phyloP scores from a whole-genome alignment of 257 asterid genomes.

The Nicotiana benthamiana region DNA sequence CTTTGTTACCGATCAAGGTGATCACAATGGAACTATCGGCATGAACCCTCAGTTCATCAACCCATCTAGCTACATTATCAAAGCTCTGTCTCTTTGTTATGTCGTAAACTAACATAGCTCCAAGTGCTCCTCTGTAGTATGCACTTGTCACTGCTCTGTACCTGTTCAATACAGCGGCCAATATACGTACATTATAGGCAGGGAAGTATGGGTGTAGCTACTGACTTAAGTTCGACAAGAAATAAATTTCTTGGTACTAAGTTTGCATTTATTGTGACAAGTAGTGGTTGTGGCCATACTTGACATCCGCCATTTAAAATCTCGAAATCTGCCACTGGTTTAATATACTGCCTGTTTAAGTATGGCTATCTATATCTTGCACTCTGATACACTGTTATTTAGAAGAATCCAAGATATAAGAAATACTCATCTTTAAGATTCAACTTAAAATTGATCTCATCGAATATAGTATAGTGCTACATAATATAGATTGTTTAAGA shows the following conservation, averaged over 20 bases:
- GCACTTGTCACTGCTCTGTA: conserved; percentile 86
- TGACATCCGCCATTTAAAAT: too few species aligned
- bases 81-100: conserved; percentile 61
- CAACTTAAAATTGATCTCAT: background rate
- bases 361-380: background rate
- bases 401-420: background rate
- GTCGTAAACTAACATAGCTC: conserved; percentile 79
- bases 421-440: background rate
- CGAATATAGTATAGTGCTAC: background rate
- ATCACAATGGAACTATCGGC: conserved; percentile 61
- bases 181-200: background rate
- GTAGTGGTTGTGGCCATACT: background rate
- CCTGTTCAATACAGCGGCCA: conserved; percentile 24
- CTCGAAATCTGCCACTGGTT: background rate
- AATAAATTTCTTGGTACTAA: background rate
- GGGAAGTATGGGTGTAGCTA: background rate
- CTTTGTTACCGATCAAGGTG: conserved; percentile 66
- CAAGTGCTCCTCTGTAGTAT: conserved; percentile 76
- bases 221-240: background rate
- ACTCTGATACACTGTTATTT: background rate
- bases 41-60: conserved; percentile 39
- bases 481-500: background rate
- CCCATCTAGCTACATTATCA: conserved; percentile 79
- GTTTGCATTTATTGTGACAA: background rate
- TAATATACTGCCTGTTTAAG: background rate